Conservation (phyloP, 768 basidiomycete genomes). For the Galerina marginata region DNA sequence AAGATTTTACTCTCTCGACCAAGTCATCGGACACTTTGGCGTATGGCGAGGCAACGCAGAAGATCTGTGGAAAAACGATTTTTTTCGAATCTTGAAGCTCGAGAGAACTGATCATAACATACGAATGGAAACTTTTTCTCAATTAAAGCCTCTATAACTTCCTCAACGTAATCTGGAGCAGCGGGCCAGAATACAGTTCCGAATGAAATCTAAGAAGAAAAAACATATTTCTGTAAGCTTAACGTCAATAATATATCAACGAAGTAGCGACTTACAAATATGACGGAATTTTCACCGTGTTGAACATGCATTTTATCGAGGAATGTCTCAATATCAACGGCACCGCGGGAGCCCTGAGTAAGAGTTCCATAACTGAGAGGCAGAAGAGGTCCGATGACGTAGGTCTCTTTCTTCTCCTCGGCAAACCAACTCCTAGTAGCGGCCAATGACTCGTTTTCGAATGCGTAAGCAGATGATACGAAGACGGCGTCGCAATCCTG, state of each 20-base stretch:
- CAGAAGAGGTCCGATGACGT: conserved; percentile 2
- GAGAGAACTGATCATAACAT: neutral
- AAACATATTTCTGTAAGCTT: neutral
- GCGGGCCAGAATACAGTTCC: conserved; percentile 6
- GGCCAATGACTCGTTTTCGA: neutral
- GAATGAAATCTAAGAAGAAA: conserved; percentile 1
- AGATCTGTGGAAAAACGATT: neutral
- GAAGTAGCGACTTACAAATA: neutral
- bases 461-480: neutral
- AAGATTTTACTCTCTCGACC: neutral
- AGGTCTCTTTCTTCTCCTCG: neutral
- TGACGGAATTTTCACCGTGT: conserved; percentile 1
- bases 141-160: conserved; percentile 2
- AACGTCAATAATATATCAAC: neutral
- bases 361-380: neutral
- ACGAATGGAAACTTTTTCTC: conserved; percentile 10
- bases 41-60: neutral
- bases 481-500: neutral
- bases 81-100: too few species aligned
- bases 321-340: neutral
- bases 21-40: neutral
- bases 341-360: neutral
- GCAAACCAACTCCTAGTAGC: neutral
- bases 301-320: neutral
- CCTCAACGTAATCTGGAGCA: neutral